Conservation (phyloP, 129 eudicot species). For the carrot (Daucus carota) region DH1_v3.0 NC_030386.2:36706001-36706500, state of each 20-base stretch:
- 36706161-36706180: conserved; percentile 95
- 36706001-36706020: conserved; percentile 79
- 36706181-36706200: conserved; percentile 95
- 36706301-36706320: not conserved
- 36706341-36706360: not conserved
- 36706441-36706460: too few species aligned
- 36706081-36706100: conserved; percentile 86
- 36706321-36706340: not conserved
- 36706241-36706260: conserved; percentile 88
- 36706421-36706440: not conserved
- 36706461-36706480: too few species aligned
- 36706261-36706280: conserved; percentile 91
- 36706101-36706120: conserved; percentile 70
- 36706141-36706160: conserved; percentile 57
- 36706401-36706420: not conserved
- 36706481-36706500: not conserved
- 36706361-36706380: not conserved
- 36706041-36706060: conserved; percentile 87
- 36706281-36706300: conserved; percentile 97
- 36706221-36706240: conserved; percentile 80
- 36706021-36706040: conserved; percentile 74
- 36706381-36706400: not conserved
- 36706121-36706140: conserved; percentile 94
- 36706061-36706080: conserved; percentile 99
- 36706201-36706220: conserved; percentile 71